Evolutionary conservation across 306 rosid genomes (phyloP), one percentile per base, ranked within the genome.

Genomic region (Prunus kanzakura): DNA sequence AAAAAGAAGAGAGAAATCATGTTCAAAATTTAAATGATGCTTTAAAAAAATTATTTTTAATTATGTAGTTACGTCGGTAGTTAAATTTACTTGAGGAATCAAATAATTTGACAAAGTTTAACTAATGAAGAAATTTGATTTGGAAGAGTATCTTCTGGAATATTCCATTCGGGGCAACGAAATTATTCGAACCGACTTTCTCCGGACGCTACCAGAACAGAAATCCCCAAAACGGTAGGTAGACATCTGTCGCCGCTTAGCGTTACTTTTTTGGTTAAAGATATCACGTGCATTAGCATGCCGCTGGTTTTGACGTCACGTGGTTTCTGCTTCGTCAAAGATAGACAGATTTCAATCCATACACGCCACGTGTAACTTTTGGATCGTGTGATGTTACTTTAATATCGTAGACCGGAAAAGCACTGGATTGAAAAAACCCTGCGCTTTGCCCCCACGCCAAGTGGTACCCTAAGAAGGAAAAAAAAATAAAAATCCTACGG

Each of bases 231-330:
- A 5, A 4, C 9, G 30, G 77, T 73, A 9, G 69, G 77, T 45
- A 5, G 14, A 3, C 11, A 2, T 15, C 11, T 12, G 58, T 45
- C 67, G n/a, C 47, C 20, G 68, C 18, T 72, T 60, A 3, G 35
- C n/a, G 0, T 1, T 11, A 52, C 30, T 71, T 71, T 71, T 54
- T n/a, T 52, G 2, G 12, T 2, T 25, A 51, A 23, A 45, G 30
- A 11, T 11, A 8, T 64, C 68, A 81, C 79, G 76, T 80, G 77
- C 62, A 69, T 35, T 8, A 38, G 18, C 51, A n/a, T 6, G 73
- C 78, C 64, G 14, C 38, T 64, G 63, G 30, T 50, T 75, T 64
- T 22, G 38, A 29, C 66, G 63, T 38, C 72, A 52, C 68, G 65
- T 71, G 58, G 4, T 6, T 12, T 41, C 11, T 25, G 5, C 35